Base-by-base conservation (phyloP, 345 rosid species). In the Camelina hispida region DNA sequence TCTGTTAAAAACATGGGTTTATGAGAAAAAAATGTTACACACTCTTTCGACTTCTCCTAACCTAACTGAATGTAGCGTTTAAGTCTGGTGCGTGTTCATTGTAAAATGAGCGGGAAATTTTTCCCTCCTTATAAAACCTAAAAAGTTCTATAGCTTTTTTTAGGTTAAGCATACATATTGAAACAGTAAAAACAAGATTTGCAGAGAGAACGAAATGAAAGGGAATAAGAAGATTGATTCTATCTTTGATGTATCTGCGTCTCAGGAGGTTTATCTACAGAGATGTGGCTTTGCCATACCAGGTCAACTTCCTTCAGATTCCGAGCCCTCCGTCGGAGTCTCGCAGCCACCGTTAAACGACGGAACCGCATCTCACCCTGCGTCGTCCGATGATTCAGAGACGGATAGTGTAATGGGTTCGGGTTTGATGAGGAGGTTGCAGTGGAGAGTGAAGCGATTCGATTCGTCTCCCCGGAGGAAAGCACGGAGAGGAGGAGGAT, bases 251-350 rank as follows among this genome's bases (percentile, higher is more conserved):
- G 73, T 20, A 66, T 38, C 73, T 7, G 68, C 42, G 0, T 78
- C 81, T 43, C 81, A 78, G 37, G 73, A 72, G 64, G 35, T 22
- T 51, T 53, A 20, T 46, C 64, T 78, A 44, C 73, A 40, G 25
- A 53, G 52, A 9, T 71, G 81, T 48, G 77, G 62, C 30, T 78
- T 38, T 5, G 81, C 69, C 51, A 30, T 16, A 50, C 77, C 34
- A 43, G 77, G 32, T 1, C 44, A 38, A 61, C 48, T 32, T 7
- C 73, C 32, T 58, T 68, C 81, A 66, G 81, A 78, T 16, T 67
- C 81, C 17, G 73, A 50, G 35, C 77, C 71, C 38, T 47, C 76
- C 59, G 20, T 56, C 54, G 62, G 61, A 10, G 15, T 20, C 22
- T 69, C 75, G 15, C 60, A 35, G 2, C 75, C 70, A 3, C 74